phyloP scores from a whole-genome alignment of 2,329 filamentous ascomycete genomes.

The Myrmaecium sp. region DNA sequence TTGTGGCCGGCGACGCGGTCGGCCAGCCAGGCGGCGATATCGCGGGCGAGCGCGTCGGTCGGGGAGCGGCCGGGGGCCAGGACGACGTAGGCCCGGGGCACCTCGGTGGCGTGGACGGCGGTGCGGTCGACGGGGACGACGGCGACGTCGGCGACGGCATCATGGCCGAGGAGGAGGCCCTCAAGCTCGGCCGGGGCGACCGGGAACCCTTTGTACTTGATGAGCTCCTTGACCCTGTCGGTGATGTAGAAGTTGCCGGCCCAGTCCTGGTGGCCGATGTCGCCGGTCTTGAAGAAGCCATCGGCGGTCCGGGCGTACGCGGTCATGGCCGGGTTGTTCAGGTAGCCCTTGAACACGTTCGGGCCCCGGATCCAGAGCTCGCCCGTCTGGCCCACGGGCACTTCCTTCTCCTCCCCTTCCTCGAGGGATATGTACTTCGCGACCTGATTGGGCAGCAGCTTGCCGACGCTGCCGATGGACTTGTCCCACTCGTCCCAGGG shows the following conservation, averaged over 20 bases:
- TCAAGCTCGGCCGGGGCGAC: conserved; percentile 32
- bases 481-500: conserved; percentile 59
- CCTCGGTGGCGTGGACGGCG: conserved; percentile 29
- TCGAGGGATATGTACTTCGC: conserved; percentile 58
- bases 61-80: conserved; percentile 14
- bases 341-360: conserved; percentile 65
- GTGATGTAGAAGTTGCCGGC: conserved; percentile 80
- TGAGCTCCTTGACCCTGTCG: conserved; percentile 42
- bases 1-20: conserved; percentile 30
- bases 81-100: conserved; percentile 22
- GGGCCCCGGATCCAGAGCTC: conserved; percentile 57
- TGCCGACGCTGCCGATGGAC: conserved; percentile 62
- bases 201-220: conserved; percentile 30
- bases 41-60: conserved; percentile 14
- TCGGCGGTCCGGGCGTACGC: conserved; percentile 54
- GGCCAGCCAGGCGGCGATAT: conserved; percentile 27
- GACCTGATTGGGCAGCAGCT: conserved; percentile 59
- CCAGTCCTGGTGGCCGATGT: conserved; percentile 63
- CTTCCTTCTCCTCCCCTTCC: conserved; percentile 35
- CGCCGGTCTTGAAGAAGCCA: conserved; percentile 82
- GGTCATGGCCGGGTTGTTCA: conserved; percentile 56
- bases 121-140: conserved; percentile 28
- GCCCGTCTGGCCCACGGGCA: conserved; percentile 42
- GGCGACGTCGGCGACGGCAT: conserved; percentile 25
- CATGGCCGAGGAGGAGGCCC: conserved; percentile 25